phyloP scores from a whole-genome alignment of 805 yeast genomes.

The Yarrowia sp. region DNA sequence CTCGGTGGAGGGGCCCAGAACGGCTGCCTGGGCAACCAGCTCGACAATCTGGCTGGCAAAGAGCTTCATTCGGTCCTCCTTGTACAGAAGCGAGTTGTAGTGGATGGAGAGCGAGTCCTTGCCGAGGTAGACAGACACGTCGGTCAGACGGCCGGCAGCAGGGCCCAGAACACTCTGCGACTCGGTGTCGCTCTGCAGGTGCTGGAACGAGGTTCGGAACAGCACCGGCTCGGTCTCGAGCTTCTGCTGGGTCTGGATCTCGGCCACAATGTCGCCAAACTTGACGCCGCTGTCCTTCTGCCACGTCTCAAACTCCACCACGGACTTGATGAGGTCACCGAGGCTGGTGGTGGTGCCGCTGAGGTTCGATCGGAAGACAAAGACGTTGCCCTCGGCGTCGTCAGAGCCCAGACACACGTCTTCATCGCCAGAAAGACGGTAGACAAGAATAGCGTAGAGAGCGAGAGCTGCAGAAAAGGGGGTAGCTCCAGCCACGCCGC shows the following conservation, averaged over 20 bases:
- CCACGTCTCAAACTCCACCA: constrained; percentile 50
- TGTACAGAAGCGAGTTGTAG: constrained; percentile 81
- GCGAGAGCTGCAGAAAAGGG: constrained; percentile 65
- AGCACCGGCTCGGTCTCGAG: constrained; percentile 67
- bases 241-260: constrained; percentile 58
- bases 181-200: constrained; percentile 36
- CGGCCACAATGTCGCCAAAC: constrained; percentile 63
- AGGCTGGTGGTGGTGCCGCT: constrained; percentile 53
- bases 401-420: constrained; percentile 88
- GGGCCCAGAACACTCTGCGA: constrained; percentile 38
- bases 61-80: constrained; percentile 77
- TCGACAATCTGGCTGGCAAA: constrained; percentile 55
- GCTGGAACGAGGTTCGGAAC: constrained; percentile 54
- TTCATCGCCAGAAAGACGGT: constrained; percentile 90
- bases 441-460: constrained; percentile 71
- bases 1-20: constrained; percentile 17
- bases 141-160: constrained; percentile 53
- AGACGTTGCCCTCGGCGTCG: constrained; percentile 55
- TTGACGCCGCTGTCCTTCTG: constrained; percentile 52
- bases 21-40: constrained; percentile 48
- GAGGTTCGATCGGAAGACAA: constrained; percentile 68
- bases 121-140: constrained; percentile 61
- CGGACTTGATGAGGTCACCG: constrained; percentile 57
- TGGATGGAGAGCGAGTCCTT: constrained; percentile 53
- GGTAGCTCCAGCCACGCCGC: constrained; percentile 44